Evolutionary conservation across 129 eudicot species (phyloP).

Genomic region (Chrysanthemum lavandulifolium): DNA sequence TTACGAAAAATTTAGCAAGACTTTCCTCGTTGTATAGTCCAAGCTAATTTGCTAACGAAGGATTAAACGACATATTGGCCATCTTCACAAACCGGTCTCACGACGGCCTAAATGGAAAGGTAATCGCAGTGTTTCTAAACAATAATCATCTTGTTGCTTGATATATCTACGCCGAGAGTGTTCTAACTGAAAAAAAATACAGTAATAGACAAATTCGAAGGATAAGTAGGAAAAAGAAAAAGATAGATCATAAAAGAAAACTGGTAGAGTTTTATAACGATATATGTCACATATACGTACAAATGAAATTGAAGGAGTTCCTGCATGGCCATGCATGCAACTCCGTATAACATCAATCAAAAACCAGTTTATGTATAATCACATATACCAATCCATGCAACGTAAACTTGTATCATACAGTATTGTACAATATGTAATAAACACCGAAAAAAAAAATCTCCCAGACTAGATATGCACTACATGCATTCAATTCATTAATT

Average conservation of each 20-base stretch:
- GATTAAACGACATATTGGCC: too few species aligned
- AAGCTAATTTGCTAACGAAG: too few species aligned
- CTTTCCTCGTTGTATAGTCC: too few species aligned
- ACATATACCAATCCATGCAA: slow-evolving; percentile 19
- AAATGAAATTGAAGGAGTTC: slow-evolving; percentile 11
- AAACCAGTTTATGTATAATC: not conserved
- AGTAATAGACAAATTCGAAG: too few species aligned
- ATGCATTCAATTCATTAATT: not conserved
- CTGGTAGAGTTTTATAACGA: not conserved
- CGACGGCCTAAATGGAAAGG: too few species aligned
- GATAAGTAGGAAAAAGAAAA: not conserved
- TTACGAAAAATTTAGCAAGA: too few species aligned
- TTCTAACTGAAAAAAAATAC: too few species aligned
- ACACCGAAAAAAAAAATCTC: slow-evolving; percentile 15
- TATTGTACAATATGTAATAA: slow-evolving; percentile 3
- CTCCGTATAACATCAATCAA: slow-evolving; percentile 8
- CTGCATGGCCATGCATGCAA: slow-evolving; percentile 26
- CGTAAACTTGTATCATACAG: slow-evolving; percentile 18
- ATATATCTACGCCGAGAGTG: too few species aligned
- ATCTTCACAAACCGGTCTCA: too few species aligned
- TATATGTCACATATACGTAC: slow-evolving; percentile 11
- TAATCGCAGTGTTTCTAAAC: too few species aligned
- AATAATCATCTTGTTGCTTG: too few species aligned
- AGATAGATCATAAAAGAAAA: not conserved
- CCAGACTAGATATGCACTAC: slow-evolving; percentile 1